Evolutionary conservation across 768 basidiomycete genomes (phyloP).

Genomic region (Leccinum obscurum): DNA sequence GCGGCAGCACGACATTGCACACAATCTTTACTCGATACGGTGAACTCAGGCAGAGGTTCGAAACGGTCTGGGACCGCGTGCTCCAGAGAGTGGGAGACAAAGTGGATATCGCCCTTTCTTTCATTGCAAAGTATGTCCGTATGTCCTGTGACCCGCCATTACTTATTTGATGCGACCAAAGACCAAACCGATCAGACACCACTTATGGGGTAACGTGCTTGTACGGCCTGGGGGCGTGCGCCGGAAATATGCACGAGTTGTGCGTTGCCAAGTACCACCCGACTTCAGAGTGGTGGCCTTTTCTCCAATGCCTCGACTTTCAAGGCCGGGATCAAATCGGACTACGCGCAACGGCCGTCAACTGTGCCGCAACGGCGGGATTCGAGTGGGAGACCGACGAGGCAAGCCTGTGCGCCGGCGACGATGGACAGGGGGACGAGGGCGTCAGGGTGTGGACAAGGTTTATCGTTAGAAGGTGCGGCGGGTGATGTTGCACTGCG

Average conservation of each 20-base stretch:
- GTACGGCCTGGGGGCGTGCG: conserved; percentile 82
- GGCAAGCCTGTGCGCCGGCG: conserved; percentile 58
- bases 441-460: conserved; percentile 41
- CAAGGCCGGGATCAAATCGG: conserved; percentile 64
- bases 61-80: conserved; percentile 73
- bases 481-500: conserved; percentile 7
- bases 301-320: conserved; percentile 79
- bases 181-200: conserved; percentile 61
- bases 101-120: conserved; percentile 67
- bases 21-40: conserved; percentile 67
- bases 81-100: conserved; percentile 60
- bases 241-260: conserved; percentile 86
- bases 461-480: conserved; percentile 1
- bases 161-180: conserved; percentile 30
- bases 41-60: conserved; percentile 70
- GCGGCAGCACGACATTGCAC: conserved; percentile 51
- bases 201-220: conserved; percentile 77
- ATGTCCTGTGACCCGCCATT: conserved; percentile 4
- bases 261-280: conserved; percentile 68
- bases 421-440: conserved; percentile 60
- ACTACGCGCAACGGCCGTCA: conserved; percentile 55
- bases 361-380: conserved; percentile 62
- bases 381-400: conserved; percentile 69
- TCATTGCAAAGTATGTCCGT: conserved; percentile 66
- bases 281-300: conserved; percentile 71